phyloP scores from a whole-genome alignment of 305 asterid species.

The Vinca major region DNA sequence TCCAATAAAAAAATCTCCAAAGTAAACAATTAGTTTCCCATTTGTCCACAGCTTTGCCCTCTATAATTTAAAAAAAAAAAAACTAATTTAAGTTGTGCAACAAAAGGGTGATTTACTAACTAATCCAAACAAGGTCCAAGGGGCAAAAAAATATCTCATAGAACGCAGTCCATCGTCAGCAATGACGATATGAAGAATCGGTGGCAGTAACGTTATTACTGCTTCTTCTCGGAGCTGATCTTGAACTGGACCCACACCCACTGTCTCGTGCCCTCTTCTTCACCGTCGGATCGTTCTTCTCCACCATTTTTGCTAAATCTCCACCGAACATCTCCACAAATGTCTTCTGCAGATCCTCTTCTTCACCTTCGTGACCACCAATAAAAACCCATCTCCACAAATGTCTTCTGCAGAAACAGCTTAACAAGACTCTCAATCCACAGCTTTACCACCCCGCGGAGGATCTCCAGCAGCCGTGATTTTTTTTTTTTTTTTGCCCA shows the following conservation, averaged over 20 bases:
- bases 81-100: background rate
- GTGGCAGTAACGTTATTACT: constrained; percentile 14
- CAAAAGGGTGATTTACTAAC: too few relatives aligned
- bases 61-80: background rate
- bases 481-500: too few relatives aligned
- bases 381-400: too few relatives aligned
- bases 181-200: too few relatives aligned
- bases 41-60: background rate
- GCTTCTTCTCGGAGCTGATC: too few relatives aligned
- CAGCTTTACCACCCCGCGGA: too few relatives aligned
- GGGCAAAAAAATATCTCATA: background rate
- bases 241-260: constrained; percentile 27
- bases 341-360: constrained; percentile 75
- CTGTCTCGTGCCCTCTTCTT: constrained; percentile 37
- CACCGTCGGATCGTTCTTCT: constrained; percentile 29
- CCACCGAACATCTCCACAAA: constrained; percentile 83
- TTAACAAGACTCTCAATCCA: too few relatives aligned
- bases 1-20: constrained; percentile 6
- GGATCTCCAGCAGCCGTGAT: too few relatives aligned
- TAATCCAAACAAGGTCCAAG: background rate
- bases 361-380: constrained; percentile 41
- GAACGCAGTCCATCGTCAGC: background rate
- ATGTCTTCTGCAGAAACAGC: too few relatives aligned
- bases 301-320: constrained; percentile 51
- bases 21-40: too few relatives aligned